Percentiles rank a stretch among this genome's conserved stretches.
Evolutionary conservation across 176 grass and related monocot species (phyloP).

Genomic region (Pontederia crassipes): DNA sequence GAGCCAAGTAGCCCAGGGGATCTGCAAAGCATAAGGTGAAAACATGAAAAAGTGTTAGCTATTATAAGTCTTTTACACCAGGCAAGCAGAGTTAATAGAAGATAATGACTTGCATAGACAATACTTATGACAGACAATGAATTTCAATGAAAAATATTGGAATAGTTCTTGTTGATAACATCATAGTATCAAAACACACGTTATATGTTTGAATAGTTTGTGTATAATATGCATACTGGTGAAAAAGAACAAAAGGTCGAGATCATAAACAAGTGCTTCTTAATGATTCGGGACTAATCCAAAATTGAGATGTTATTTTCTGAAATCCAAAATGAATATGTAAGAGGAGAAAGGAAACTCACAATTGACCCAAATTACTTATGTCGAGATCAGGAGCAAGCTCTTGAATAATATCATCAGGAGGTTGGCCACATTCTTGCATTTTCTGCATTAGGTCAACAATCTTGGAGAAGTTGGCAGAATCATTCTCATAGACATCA

Average conservation of each 20-base stretch:
- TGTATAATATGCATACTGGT: too few species aligned
- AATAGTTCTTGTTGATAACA: too few species aligned
- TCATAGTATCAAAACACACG: too few species aligned
- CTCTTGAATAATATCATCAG: constrained; percentile 83
- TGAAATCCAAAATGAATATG: background rate
- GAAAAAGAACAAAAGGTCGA: too few species aligned
- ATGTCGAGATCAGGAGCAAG: constrained; percentile 81
- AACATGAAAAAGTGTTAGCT: background rate
- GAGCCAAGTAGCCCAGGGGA: constrained; percentile 69
- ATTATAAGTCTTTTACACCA: background rate
- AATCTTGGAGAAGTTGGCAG: constrained; percentile 71
- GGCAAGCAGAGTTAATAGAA: background rate
- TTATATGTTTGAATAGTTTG: too few species aligned
- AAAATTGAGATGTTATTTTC: background rate
- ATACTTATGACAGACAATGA: too few species aligned
- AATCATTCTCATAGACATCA: constrained; percentile 77
- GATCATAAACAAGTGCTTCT: background rate
- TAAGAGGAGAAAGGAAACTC: constrained; percentile 22
- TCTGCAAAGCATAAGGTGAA: constrained; percentile 25
- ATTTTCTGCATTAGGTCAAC: constrained; percentile 94
- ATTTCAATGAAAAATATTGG: too few species aligned
- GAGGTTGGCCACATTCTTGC: constrained; percentile 96
- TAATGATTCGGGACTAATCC: background rate
- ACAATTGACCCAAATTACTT: constrained; percentile 77
- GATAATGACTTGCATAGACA: background rate